Conservation (phyloP, 768 basidiomycete species). For the Naematelia encephala region DNA sequence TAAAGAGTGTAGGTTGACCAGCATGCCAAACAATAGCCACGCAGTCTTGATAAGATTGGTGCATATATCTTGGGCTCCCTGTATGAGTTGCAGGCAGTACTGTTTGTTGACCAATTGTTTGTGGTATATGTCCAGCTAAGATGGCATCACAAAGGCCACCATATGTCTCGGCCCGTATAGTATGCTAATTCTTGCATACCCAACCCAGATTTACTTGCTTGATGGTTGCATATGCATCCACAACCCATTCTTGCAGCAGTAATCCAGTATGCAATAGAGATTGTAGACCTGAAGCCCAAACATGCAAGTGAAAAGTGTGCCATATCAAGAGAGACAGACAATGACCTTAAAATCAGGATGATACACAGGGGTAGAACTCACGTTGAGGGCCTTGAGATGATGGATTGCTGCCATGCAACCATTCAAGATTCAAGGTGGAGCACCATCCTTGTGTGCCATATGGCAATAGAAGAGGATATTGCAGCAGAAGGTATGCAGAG, state of each 20-base stretch:
- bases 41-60: constrained; percentile 25
- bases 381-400: background rate
- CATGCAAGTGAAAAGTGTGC: background rate
- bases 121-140: background rate
- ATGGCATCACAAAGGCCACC: background rate
- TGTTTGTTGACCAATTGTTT: background rate
- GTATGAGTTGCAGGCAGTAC: constrained; percentile 19
- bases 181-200: constrained; percentile 15
- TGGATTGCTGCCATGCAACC: background rate
- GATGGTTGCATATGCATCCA: constrained; percentile 55
- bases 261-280: constrained; percentile 50
- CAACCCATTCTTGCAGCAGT: constrained; percentile 56
- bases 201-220: constrained; percentile 54
- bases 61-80: constrained; percentile 16
- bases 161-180: background rate
- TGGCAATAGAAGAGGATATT: background rate
- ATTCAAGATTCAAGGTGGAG: background rate
- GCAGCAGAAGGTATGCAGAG: background rate
- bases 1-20: constrained; percentile 21
- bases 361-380: background rate
- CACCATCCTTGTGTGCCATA: background rate
- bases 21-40: constrained; percentile 24
- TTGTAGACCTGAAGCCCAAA: background rate
- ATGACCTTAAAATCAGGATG: background rate
- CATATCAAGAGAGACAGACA: background rate